phyloP scores from a whole-genome alignment of 2,329 filamentous ascomycete species.

The Diaporthe destruens region DNA sequence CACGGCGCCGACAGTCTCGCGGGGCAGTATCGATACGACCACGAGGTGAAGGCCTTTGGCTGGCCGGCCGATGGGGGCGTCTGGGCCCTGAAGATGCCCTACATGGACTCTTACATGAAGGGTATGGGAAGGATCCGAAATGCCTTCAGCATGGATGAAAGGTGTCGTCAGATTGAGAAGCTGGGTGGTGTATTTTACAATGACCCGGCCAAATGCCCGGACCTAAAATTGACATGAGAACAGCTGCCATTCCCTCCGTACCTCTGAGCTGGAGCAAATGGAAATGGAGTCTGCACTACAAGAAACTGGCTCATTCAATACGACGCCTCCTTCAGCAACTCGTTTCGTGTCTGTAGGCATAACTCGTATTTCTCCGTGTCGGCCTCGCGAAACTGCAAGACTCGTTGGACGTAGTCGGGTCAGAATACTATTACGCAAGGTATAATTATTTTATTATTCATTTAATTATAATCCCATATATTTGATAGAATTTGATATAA shows the following conservation, averaged over 20 bases:
- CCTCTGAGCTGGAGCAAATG: neutral
- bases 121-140: constrained; percentile 16
- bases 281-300: neutral
- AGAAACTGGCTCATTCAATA: no score
- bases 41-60: constrained; percentile 20
- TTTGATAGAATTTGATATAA: no score
- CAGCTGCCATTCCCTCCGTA: constrained; percentile 10
- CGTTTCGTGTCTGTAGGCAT: no score
- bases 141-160: constrained; percentile 19
- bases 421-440: no score
- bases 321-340: no score
- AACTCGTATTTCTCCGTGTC: no score
- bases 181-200: constrained; percentile 15
- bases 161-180: constrained; percentile 25
- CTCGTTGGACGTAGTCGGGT: no score
- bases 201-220: constrained; percentile 13
- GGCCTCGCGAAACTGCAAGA: no score
- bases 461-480: no score
- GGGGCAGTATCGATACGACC: neutral
- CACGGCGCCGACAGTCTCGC: neutral
- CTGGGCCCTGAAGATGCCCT: constrained; percentile 6
- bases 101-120: neutral
- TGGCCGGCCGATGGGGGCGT: constrained; percentile 19
- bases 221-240: neutral
- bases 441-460: no score